phyloP scores from a whole-genome alignment of 179 eudicot genomes.

The Silene coronaria region DNA sequence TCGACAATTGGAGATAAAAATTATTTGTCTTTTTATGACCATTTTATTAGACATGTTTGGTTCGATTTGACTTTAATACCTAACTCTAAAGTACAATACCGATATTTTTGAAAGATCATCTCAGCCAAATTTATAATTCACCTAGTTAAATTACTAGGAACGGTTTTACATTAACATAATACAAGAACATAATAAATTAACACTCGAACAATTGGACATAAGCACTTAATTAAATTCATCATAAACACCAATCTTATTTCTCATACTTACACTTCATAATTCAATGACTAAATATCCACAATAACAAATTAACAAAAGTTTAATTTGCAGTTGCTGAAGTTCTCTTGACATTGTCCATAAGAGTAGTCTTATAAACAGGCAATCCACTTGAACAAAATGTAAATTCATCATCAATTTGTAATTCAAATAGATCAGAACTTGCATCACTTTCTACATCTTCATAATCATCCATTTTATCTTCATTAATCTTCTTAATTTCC shows the following conservation, averaged over 20 bases:
- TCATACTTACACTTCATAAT: background rate
- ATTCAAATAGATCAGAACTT: constrained; percentile 89
- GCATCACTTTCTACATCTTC: constrained; percentile 80
- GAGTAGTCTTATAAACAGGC: constrained; percentile 85
- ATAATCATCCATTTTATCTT: constrained; percentile 17
- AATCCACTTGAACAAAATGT: constrained; percentile 64
- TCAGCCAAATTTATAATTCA: too few species aligned
- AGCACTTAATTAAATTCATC: background rate
- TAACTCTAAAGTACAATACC: too few species aligned
- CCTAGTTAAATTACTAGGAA: too few species aligned
- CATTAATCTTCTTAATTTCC: constrained; percentile 25
- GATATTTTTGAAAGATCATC: too few species aligned
- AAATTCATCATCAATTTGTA: constrained; percentile 42
- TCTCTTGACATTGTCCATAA: constrained; percentile 59
- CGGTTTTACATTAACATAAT: background rate
- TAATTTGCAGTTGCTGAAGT: constrained; percentile 24
- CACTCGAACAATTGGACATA: background rate
- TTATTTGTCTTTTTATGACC: too few species aligned
- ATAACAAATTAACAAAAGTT: background rate
- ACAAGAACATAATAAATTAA: background rate
- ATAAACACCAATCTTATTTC: background rate
- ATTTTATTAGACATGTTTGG: too few species aligned
- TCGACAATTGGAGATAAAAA: too few species aligned
- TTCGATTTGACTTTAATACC: too few species aligned
- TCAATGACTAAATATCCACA: too few species aligned